Evolutionary conservation across 106 monocot species (phyloP), one percentile per base, ranked within the genome.

Genomic region (Phalaenopsis aphrodite): DNA sequence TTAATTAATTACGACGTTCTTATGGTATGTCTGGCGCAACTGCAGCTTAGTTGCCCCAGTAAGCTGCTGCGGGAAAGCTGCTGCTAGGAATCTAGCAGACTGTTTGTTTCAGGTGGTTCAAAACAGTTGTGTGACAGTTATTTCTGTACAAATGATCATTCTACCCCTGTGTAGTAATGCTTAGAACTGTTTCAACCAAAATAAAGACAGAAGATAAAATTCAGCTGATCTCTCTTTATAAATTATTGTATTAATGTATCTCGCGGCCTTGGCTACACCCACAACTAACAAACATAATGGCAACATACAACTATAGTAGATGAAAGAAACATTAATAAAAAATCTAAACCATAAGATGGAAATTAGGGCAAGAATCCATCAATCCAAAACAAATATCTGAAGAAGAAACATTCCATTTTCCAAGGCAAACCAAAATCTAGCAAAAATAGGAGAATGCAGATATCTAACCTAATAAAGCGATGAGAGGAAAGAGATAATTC

Each of bases 401-500:
- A 19, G 19, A 61, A 0, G 58, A 48, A 21, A 16, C n/a, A 8
- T 61, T 17, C 15, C 4, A 19, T 5, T 21, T 21, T 61, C 58
- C 58, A 12, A 61, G 5, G 58, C 15, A 61, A 61, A 2, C 16
- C 58, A 21, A 61, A 21, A 61, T 19, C 5, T 61, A 16, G 58
- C 18, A 0, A 61, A 21, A 61, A 5, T 21, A 12, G n/a, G n/a
- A 61, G 8, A 17, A 61, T 16, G 64, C 11, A 4, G 3, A 39
- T 30, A 69, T n/a, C 37, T 8, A 3, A 91, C 96, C 93, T 90
- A 87, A 69, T 94, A 92, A 66, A 97, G 94, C 9, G 94, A 97
- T 30, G 88, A 90, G 46, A 92, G 96, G 81, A 97, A 94, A 57
- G 96, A 94, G 79, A 97, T 97, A 77, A 56, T 76, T 12, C 94